Conservation (phyloP, 2,329 filamentous ascomycete genomes). For the Calonectria pseudoreteaudii region DNA sequence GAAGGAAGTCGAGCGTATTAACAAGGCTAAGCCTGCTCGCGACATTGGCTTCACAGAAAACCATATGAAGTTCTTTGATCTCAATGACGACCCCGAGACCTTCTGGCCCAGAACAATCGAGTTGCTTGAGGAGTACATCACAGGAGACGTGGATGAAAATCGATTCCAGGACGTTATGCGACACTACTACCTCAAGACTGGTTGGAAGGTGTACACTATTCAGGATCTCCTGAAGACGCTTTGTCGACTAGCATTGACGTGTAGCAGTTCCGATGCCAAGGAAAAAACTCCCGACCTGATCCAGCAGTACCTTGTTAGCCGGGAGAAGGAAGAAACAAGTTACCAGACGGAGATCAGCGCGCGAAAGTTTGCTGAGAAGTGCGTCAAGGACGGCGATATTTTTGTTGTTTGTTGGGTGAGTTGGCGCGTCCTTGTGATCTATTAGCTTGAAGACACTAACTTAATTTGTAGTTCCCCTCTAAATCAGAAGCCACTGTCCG, state of each 20-base stretch:
- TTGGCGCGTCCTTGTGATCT: slow-evolving; percentile 38
- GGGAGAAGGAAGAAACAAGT: slow-evolving; percentile 86
- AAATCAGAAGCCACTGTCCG: slow-evolving; percentile 78
- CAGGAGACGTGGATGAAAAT: slow-evolving; percentile 82
- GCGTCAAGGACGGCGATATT: slow-evolving; percentile 91
- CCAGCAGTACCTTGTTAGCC: slow-evolving; percentile 84
- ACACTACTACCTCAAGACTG: slow-evolving; percentile 89
- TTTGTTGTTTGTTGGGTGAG: slow-evolving; percentile 93
- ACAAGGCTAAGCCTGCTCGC: slow-evolving; percentile 81
- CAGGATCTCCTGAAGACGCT: slow-evolving; percentile 88
- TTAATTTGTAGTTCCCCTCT: slow-evolving; percentile 69
- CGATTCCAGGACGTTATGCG: slow-evolving; percentile 92
- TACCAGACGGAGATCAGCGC: slow-evolving; percentile 91
- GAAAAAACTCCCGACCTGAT: slow-evolving; percentile 95
- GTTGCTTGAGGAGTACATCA: slow-evolving; percentile 88
- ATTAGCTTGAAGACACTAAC: slow-evolving; percentile 46
- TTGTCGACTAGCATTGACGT: slow-evolving; percentile 82
- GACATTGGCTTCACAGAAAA: slow-evolving; percentile 88
- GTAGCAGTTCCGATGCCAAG: slow-evolving; percentile 87
- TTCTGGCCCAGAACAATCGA: slow-evolving; percentile 89
- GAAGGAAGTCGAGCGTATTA: slow-evolving; percentile 79
- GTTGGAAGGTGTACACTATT: slow-evolving; percentile 94
- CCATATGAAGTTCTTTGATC: slow-evolving; percentile 80
- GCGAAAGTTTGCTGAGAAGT: slow-evolving; percentile 91
- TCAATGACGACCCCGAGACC: slow-evolving; percentile 68